Conservation (phyloP, 495 filamentous ascomycete genomes). For the Lepidopterella palustris region DNA sequence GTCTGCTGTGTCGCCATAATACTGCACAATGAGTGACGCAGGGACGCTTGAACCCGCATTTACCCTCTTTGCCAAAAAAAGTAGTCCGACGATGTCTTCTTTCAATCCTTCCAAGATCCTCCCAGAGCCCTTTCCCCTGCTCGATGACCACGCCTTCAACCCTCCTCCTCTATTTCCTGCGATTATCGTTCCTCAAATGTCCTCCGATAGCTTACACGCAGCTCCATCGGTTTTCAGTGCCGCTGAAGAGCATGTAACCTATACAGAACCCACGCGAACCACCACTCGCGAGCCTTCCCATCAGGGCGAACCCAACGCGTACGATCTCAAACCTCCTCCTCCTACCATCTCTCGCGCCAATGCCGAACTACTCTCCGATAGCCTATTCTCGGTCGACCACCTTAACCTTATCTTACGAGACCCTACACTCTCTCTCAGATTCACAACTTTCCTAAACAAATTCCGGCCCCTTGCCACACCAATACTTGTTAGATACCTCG, state of each 20-base stretch:
- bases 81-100: not conserved
- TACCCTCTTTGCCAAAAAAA: not conserved
- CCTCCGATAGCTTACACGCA: not conserved
- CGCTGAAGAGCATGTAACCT: not conserved
- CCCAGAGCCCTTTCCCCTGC: not conserved
- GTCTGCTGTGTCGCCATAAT: not conserved
- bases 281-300: not conserved
- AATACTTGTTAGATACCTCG: constrained; percentile 30
- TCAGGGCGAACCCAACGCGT: constrained; percentile 5
- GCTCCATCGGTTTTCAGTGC: not conserved
- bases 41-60: not conserved
- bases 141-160: not conserved
- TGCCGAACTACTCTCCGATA: constrained; percentile 28
- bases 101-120: not conserved
- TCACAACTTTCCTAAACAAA: constrained; percentile 31
- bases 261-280: not conserved
- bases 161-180: too few species aligned
- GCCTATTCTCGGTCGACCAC: constrained; percentile 35
- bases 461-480: constrained; percentile 29
- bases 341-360: constrained; percentile 31
- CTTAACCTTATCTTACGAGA: constrained; percentile 35
- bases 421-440: constrained; percentile 15
- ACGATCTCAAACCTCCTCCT: constrained; percentile 35
- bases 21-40: not conserved
- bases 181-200: too few species aligned